Percentiles rank a stretch among this genome's conserved stretches.
These are phyloP conservation scores for Amanita inopinata DNA, from an alignment of 768 basidiomycete genomes.

Conservation along the genomic window DNA sequence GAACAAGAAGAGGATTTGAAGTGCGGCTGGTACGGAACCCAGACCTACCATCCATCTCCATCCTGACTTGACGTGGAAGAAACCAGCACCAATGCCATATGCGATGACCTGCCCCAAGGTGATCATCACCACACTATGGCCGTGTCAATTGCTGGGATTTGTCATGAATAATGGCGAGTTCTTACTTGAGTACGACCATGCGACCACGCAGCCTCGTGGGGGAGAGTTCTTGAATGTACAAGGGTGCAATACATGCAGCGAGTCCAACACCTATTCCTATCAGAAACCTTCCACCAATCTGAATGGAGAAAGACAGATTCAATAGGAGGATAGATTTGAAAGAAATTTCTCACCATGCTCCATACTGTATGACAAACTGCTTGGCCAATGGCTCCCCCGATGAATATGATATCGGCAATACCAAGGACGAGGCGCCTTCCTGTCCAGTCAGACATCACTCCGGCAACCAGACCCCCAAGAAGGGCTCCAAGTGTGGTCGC, in stretches of 20 bases:
- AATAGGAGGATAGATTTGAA: background rate
- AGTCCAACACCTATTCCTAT: slow-evolving; percentile 69
- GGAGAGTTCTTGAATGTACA: slow-evolving; percentile 79
- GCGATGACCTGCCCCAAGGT: slow-evolving; percentile 76
- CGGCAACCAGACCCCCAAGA: slow-evolving; percentile 62
- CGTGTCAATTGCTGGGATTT: no score
- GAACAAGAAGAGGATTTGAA: slow-evolving; percentile 51
- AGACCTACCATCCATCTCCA: slow-evolving; percentile 86
- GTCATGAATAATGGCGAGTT: background rate
- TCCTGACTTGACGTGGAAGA: slow-evolving; percentile 45
- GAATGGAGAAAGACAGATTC: background rate
- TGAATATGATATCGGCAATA: slow-evolving; percentile 64
- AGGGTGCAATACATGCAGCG: slow-evolving; percentile 68
- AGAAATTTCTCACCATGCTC: slow-evolving; percentile 43
- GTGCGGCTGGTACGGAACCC: slow-evolving; percentile 55
- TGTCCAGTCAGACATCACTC: slow-evolving; percentile 60
- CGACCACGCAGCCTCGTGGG: slow-evolving; percentile 66
- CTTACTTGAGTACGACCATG: slow-evolving; percentile 66
- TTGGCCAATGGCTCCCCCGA: slow-evolving; percentile 64
- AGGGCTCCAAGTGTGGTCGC: slow-evolving; percentile 72
- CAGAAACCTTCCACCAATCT: slow-evolving; percentile 67
- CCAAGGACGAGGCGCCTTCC: slow-evolving; percentile 58
- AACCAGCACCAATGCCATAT: slow-evolving; percentile 64
- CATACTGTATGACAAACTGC: slow-evolving; percentile 61
- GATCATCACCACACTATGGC: slow-evolving; percentile 66